Base-by-base conservation (phyloP, 495 filamentous ascomycete species). In the Glonium stellatum region DNA sequence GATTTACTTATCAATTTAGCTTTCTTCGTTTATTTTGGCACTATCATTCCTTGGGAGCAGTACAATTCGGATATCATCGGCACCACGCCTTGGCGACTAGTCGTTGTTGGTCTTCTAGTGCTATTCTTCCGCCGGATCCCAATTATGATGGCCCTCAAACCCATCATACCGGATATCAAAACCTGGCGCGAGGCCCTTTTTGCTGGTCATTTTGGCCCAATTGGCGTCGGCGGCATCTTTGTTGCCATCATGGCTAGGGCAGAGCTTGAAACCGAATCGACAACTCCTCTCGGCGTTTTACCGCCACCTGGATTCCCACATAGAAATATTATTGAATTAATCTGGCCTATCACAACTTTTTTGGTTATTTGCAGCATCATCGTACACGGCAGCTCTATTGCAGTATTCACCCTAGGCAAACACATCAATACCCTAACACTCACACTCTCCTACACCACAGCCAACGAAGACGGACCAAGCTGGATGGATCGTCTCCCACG, bases 121-220 rank as follows among this genome's bases (percentile, higher is more conserved):
- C 85, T 99, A 55, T 84, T 99, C 60, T 97, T 99, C 80, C 88
- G 95, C 48, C 87, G 95, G 12, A 96, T 99, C 42, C 95, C 95
- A 0, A 87, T 96, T 69, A 97, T 99, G 93, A 70, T 99, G 75
- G 71, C 83, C 0, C 73, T 97, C 42, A 97, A 97, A 69, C 92
- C 95, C 0, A 25, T 97, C 5, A 96, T 99, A 71, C 93, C 93
- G 5, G 95, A 97, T 70, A 83, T 99, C 61, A 97, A 97, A 73
- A 97, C 93, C 0, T 99, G 95, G 95, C 87, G 95, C 57, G 95
- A 99, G 72, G 92, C 93, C 25, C 80, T 97, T 13, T 99, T 99
- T 71, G 95, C 95, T 27, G 95, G 95, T 9, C 95, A 99, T 72
- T 99, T 99, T 70, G 95, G 95, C 15, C 95, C 95, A 22, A 97